phyloP scores from a whole-genome alignment of 2,329 filamentous ascomycete species.

The Monilinia vaccinii-corymbosi region DNA sequence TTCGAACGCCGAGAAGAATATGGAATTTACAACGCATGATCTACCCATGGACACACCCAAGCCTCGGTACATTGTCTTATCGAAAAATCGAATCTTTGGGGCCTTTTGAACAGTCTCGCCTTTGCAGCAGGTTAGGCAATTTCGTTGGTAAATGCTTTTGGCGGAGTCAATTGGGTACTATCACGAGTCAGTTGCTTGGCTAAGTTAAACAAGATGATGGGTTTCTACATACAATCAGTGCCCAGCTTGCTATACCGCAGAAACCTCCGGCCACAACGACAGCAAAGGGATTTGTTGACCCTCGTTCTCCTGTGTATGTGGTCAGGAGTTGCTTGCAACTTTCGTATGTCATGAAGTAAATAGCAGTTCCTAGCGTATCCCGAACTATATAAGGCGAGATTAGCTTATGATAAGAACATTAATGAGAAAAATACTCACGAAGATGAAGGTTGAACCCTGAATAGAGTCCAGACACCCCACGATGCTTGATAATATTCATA shows the following conservation, averaged over 20 bases:
- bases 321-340: conserved; percentile 75
- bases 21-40: conserved; percentile 74
- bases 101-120: conserved; percentile 53
- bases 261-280: conserved; percentile 71
- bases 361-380: conserved; percentile 73
- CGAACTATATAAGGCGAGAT: conserved; percentile 44
- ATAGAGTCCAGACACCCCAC: conserved; percentile 66
- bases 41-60: conserved; percentile 76
- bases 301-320: conserved; percentile 60
- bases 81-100: conserved; percentile 71
- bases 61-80: conserved; percentile 71
- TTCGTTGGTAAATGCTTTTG: conserved; percentile 79
- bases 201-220: neutral
- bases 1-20: conserved; percentile 86
- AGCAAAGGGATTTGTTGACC: conserved; percentile 69
- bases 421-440: conserved; percentile 46
- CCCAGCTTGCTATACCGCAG: conserved; percentile 79
- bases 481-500: conserved; percentile 65
- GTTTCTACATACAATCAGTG: conserved; percentile 30
- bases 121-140: conserved; percentile 61
- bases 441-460: conserved; percentile 73
- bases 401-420: neutral
- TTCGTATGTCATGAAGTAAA: conserved; percentile 87
- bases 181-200: conserved; percentile 1
- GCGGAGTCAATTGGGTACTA: conserved; percentile 62